A percentile compares a stretch with the other conserved stretches of the same genome.
Conservation (phyloP, 2,329 filamentous ascomycete species). For the Pestalotiopsis sp. region DNA sequence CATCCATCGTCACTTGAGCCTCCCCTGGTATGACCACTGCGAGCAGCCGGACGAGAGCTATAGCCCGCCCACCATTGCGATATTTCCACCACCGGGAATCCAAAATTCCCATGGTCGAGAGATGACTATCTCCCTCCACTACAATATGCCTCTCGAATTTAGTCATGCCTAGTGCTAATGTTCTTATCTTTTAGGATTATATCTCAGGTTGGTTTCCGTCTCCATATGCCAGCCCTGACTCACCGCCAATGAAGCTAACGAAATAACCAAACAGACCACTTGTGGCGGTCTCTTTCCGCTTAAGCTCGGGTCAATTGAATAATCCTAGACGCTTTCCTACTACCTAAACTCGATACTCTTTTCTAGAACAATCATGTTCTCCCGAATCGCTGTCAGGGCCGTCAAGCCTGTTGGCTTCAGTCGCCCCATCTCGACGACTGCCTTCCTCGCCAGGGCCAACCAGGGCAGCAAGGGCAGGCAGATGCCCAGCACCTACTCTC, state of each 20-base stretch:
- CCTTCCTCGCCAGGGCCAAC: slow-evolving; percentile 52
- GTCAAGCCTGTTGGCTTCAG: slow-evolving; percentile 54
- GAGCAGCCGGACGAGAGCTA: neutral
- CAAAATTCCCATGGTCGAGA: neutral
- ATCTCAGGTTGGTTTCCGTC: slow-evolving; percentile 64
- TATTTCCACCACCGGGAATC: neutral
- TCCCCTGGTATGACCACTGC: neutral
- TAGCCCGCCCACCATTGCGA: slow-evolving; percentile 4
- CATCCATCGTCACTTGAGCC: neutral
- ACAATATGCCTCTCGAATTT: slow-evolving; percentile 8
- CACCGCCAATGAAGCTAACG: slow-evolving; percentile 44
- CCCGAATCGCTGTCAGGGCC: slow-evolving; percentile 55
- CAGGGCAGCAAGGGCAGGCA: slow-evolving; percentile 71
- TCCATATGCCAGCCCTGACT: slow-evolving; percentile 36
- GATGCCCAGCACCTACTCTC: slow-evolving; percentile 61
- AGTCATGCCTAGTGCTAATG: slow-evolving; percentile 42
- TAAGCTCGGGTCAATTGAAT: slow-evolving; percentile 40
- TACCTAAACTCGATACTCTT: slow-evolving; percentile 17
- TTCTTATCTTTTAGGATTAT: slow-evolving; percentile 62
- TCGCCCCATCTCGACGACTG: slow-evolving; percentile 42
- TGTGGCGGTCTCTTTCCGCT: slow-evolving; percentile 54
- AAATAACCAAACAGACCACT: slow-evolving; percentile 45
- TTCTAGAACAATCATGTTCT: slow-evolving; percentile 55
- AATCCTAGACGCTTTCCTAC: slow-evolving; percentile 25
- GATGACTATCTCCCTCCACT: neutral